phyloP scores from a whole-genome alignment of 1,284 basidiomycete species.

The Fomes fomentarius region DNA sequence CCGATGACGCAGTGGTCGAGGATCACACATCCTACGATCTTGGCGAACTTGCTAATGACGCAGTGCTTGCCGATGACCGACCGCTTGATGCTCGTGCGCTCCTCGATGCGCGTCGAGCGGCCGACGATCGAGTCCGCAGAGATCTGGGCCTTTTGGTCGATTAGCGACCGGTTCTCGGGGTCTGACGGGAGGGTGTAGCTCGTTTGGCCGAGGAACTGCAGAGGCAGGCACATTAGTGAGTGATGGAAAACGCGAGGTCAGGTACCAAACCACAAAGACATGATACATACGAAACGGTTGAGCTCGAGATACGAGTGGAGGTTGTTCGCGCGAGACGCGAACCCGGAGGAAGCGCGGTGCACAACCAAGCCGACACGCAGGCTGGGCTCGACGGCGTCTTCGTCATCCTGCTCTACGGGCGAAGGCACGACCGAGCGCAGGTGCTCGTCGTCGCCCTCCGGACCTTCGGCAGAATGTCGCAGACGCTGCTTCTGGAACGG shows the following conservation, averaged over 20 bases:
- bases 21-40: conserved; percentile 85
- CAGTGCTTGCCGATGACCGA: conserved; percentile 90
- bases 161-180: conserved; percentile 61
- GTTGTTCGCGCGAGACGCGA: conserved; percentile 83
- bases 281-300: conserved; percentile 68
- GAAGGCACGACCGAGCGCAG: conserved; percentile 42
- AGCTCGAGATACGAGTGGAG: conserved; percentile 82
- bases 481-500: conserved; percentile 13
- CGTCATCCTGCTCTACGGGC: conserved; percentile 47
- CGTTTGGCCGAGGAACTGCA: conserved; percentile 54
- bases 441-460: conserved; percentile 21
- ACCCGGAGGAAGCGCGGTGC: conserved; percentile 58
- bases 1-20: conserved; percentile 90
- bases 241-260: neutral
- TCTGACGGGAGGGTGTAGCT: conserved; percentile 61
- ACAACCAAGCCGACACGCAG: conserved; percentile 65
- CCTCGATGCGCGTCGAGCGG: conserved; percentile 80
- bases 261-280: neutral
- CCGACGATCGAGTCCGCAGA: conserved; percentile 87
- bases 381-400: conserved; percentile 41
- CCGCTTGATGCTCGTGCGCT: conserved; percentile 86
- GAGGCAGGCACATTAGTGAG: neutral
- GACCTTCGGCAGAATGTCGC: conserved; percentile 5
- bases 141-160: conserved; percentile 83
- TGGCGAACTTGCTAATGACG: conserved; percentile 84